Base-by-base conservation (phyloP, 768 basidiomycete species). In the Solioccasus polychromus region DNA sequence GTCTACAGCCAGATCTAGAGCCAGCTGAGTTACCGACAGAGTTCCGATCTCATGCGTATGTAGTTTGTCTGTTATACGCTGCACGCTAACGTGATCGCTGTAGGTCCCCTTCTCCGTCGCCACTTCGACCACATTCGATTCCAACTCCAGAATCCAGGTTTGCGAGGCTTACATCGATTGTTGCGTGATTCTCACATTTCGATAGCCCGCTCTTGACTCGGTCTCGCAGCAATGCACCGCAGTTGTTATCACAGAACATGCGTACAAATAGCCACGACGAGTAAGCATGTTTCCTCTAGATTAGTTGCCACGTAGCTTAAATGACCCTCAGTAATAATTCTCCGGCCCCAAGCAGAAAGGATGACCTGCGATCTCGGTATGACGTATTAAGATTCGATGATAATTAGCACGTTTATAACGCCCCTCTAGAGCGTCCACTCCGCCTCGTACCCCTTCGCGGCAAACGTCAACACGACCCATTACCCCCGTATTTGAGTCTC, bases 121-220 rank as follows among this genome's bases (percentile, higher is more conserved):
- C 52, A 10, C 44, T 55, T 39, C 62, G 58, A 35, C 25, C 48
- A 19, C 46, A 51, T 38, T 40, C 48, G 2, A 64, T 66, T n/a
- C 53, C 64, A 25, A 66, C 66, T 7, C 64, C 64, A 19, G 64
- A 66, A n/a, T 34, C 66, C 8, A 66, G 64, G 64, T 68, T 43
- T 39, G 52, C 23, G 12, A 15, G 30, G 11, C 17, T n/a, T 12
- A 9, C 17, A 17, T 15, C 6, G 22, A 29, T 18, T 22, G 15
- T 20, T 15, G 19, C 41, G 14, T 22, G 15, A 10, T 43, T 45
- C 59, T 54, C 39, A 60, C 29, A 6, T 19, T 29, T 24, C 25
- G 38, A 36, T 34, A 63, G 62, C 43, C 62, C 62, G 7, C 50
- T 66, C 17, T 35, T 52, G 41, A 38, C 37, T 19, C 56, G 55